Evolutionary conservation across 495 filamentous ascomycete species (phyloP).

Genomic region (Penicillium cataractarum): DNA sequence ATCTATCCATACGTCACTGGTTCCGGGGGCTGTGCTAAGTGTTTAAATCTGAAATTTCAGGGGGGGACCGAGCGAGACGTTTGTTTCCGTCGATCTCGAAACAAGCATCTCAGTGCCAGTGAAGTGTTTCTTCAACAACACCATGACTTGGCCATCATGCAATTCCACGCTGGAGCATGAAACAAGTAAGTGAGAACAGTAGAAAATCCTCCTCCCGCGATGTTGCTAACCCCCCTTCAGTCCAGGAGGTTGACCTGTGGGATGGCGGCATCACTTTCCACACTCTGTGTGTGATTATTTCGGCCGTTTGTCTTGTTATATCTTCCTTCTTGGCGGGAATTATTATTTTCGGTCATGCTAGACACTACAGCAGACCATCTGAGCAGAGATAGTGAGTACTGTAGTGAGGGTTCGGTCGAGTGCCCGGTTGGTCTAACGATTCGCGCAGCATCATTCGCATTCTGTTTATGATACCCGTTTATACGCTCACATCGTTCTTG

Average conservation of each 20-base stretch:
- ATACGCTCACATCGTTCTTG: conserved; percentile 67
- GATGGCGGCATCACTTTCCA: conserved; percentile 26
- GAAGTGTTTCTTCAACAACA: background rate
- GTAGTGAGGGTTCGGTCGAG: background rate
- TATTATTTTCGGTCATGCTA: conserved; percentile 67
- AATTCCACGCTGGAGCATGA: conserved; percentile 40
- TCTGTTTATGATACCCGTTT: conserved; percentile 76
- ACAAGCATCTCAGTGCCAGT: background rate
- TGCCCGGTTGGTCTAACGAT: background rate
- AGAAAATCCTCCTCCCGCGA: background rate
- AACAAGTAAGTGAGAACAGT: conserved; percentile 26
- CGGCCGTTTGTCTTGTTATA: conserved; percentile 57
- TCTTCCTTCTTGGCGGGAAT: conserved; percentile 59
- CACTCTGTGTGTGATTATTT: conserved; percentile 32
- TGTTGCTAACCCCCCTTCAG: conserved; percentile 12
- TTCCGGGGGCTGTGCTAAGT: background rate
- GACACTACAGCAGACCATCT: conserved; percentile 66
- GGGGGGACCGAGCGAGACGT: background rate
- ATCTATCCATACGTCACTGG: conserved; percentile 9
- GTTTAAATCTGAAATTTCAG: background rate
- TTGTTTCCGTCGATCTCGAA: background rate
- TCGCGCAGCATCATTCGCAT: conserved; percentile 70
- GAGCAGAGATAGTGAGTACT: conserved; percentile 68
- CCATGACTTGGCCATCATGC: conserved; percentile 39
- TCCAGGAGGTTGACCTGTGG: conserved; percentile 24